Base-by-base conservation (phyloP, 352 stramenopile genomes). In the Peronospora destructor region DNA sequence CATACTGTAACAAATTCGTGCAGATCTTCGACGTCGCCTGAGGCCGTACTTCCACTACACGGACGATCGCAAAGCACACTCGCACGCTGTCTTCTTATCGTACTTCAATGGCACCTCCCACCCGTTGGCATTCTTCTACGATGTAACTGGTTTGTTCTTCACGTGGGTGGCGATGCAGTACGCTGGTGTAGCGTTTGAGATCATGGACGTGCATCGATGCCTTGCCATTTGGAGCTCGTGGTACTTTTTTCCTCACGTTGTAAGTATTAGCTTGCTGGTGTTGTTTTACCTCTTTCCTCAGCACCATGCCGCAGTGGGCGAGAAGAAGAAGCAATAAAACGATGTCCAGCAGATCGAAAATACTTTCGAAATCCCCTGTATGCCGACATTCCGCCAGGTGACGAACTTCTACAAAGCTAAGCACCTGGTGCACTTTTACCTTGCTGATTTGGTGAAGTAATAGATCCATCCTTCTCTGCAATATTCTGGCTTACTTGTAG, bases 121-220 rank as follows among this genome's bases (percentile, higher is more conserved):
- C 56, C 78, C 77, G 23, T 59, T 93, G 30, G 83, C 83, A 12
- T 69, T 91, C 45, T 50, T 89, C 21, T 93, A 91, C 71, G 83
- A 93, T 45, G 37, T 89, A 25, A 49, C 44, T 9, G 83, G 83
- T n/a, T 54, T 83, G 36, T 61, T 87, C 33, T 64, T 85, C 26
- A 91, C 83, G 55, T 93, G 83, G 83, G 58, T 88, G 11, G 75
- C 73, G 36, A 90, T 93, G 77, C 80, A 93, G 58, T 93, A 93
- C 63, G 75, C 68, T n/a, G 83, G 80, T 29, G 61, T 91, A 34
- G 81, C 83, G 13, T 93, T 93, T 45, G 80, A 89, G 59, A 88
- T 91, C 51, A 58, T 91, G 14, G 75, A 91, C 33, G 63, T 93
- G 48, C 77, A 57, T 39, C 76, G 83, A 45, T 90, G 77, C 50